phyloP scores from a whole-genome alignment of 2,329 filamentous ascomycete genomes.

The Aspergillus sp. region DNA sequence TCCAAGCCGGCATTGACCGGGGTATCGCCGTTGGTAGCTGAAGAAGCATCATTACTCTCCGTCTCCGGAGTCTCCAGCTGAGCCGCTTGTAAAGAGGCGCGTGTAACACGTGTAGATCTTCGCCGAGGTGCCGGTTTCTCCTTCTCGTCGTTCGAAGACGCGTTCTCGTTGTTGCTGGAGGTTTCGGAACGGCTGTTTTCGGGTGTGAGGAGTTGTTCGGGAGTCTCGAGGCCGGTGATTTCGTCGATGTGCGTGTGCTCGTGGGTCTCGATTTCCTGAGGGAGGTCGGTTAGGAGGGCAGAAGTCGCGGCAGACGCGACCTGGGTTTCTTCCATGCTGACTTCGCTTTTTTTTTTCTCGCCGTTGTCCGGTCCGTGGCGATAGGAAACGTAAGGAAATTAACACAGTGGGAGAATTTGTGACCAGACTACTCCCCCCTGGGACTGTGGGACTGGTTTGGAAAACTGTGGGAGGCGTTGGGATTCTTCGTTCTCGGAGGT shows the following conservation, averaged over 20 bases:
- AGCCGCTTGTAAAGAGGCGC: constrained; percentile 29
- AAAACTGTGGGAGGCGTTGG: neutral
- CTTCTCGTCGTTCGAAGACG: constrained; percentile 23
- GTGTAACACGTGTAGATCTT: constrained; percentile 34
- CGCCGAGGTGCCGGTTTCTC: constrained; percentile 22
- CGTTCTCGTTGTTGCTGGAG: constrained; percentile 34
- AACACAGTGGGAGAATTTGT: neutral
- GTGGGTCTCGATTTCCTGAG: constrained; percentile 8
- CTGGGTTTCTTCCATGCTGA: constrained; percentile 7
- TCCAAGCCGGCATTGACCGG: constrained; percentile 35
- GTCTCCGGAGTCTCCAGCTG: constrained; percentile 20
- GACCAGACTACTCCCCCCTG: neutral
- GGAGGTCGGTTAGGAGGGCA: constrained; percentile 21
- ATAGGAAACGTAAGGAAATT: neutral
- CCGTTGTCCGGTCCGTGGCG: no score
- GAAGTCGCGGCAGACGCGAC: constrained; percentile 28
- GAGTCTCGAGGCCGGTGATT: constrained; percentile 27
- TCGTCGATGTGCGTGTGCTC: constrained; percentile 22
- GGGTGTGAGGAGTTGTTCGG: constrained; percentile 37
- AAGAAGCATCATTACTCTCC: constrained; percentile 12
- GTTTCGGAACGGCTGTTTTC: constrained; percentile 40
- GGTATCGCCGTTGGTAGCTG: constrained; percentile 21
- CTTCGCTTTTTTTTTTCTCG: constrained; percentile 21
- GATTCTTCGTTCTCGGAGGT: neutral
- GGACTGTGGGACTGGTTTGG: constrained; percentile 5